These are phyloP conservation scores for Aspergillus fumigatiaffinis DNA, from an alignment of 2,329 filamentous ascomycete species.

Conservation along the genomic window DNA sequence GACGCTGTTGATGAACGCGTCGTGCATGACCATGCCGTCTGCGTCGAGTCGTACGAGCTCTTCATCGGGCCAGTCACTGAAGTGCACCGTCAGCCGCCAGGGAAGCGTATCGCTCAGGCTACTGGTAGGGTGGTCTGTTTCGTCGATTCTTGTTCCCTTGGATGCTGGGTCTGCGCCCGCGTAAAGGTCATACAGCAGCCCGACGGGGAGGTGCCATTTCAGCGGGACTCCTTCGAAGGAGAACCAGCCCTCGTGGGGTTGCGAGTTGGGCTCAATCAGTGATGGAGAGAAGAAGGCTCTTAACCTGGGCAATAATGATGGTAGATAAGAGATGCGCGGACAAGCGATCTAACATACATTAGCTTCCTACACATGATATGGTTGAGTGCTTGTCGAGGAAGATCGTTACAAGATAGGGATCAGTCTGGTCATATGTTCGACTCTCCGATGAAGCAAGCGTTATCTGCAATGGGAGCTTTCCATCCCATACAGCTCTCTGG, in stretches of 20 bases:
- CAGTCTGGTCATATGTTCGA: constrained; percentile 56
- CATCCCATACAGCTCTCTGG: constrained; percentile 54
- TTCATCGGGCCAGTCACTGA: constrained; percentile 55
- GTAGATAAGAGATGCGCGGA: constrained; percentile 65
- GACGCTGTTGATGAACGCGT: constrained; percentile 65
- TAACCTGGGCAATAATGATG: constrained; percentile 60
- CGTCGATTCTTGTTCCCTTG: constrained; percentile 18
- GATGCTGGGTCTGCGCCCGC: constrained; percentile 50
- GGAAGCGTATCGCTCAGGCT: constrained; percentile 42
- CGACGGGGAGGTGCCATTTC: constrained; percentile 69
- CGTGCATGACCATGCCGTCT: constrained; percentile 55
- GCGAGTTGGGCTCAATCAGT: constrained; percentile 55
- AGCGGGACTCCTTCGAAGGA: constrained; percentile 64
- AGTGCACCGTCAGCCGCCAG: constrained; percentile 62
- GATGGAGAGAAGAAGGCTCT: constrained; percentile 58
- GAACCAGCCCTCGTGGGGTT: constrained; percentile 57
- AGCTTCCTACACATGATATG: constrained; percentile 1
- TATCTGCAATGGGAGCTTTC: constrained; percentile 58
- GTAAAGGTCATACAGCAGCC: constrained; percentile 67
- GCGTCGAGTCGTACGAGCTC: constrained; percentile 56
- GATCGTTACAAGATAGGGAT: constrained; percentile 54
- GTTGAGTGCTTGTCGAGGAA: not conserved
- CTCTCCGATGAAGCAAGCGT: constrained; percentile 56
- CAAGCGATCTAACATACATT: constrained; percentile 49
- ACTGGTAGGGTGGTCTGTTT: constrained; percentile 12